These are phyloP conservation scores for Tolypocladium endophyticum DNA, from an alignment of 2,329 filamentous ascomycete genomes.

Conservation along the genomic window DNA sequence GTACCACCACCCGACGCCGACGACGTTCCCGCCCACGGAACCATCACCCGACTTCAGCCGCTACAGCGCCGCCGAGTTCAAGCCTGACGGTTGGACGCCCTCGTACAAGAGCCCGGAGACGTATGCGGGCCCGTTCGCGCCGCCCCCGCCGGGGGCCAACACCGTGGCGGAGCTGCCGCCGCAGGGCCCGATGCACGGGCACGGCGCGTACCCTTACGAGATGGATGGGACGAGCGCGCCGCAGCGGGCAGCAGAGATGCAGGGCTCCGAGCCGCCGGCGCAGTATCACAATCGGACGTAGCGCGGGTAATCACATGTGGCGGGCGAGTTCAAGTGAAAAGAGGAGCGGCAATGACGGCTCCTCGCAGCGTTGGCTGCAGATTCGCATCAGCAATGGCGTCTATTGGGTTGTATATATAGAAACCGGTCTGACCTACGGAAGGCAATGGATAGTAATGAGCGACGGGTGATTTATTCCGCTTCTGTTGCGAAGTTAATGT, in stretches of 20 bases:
- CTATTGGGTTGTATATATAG: background rate
- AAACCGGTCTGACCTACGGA: background rate
- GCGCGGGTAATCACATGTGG: background rate
- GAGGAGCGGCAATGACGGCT: background rate
- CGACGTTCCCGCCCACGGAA: conserved; percentile 11
- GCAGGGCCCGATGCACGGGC: background rate
- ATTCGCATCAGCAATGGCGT: background rate
- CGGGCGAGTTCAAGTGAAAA: background rate
- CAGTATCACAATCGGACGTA: background rate
- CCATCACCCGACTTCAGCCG: conserved; percentile 8
- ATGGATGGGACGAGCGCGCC: conserved; percentile 6
- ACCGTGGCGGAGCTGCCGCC: conserved; percentile 8
- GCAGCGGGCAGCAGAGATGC: conserved; percentile 5
- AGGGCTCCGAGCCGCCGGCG: conserved; percentile 1
- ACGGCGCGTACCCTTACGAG: conserved; percentile 3
- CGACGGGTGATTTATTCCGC: background rate
- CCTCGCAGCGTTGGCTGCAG: background rate
- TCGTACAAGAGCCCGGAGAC: background rate
- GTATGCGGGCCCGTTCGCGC: conserved; percentile 5
- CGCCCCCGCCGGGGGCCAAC: conserved; percentile 2
- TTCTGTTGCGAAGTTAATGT: background rate
- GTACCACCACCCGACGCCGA: conserved; percentile 6
- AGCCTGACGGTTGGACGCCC: conserved; percentile 5
- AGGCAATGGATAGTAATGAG: background rate
- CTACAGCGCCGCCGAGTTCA: conserved; percentile 4